phyloP scores from a whole-genome alignment of 139 green algal genomes.

The Bryopsis sp. region DNA sequence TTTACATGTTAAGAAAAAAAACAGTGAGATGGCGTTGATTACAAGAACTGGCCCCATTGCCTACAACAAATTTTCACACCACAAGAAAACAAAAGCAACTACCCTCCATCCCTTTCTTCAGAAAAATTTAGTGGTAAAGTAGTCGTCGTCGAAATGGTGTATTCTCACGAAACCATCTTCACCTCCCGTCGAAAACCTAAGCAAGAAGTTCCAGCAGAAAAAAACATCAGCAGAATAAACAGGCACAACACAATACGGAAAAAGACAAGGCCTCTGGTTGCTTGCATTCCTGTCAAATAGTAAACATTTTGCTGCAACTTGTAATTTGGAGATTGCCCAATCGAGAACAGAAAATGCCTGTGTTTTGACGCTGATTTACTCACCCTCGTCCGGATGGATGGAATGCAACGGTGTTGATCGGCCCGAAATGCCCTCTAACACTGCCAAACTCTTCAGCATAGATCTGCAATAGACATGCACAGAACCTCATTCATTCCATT shows the following conservation, averaged over 20 bases:
- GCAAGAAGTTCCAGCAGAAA: background rate
- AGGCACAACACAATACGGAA: no score
- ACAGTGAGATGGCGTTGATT: no score
- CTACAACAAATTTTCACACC: no score
- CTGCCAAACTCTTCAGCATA: constrained; percentile 93
- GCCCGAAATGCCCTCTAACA: constrained; percentile 95
- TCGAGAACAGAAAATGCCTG: constrained; percentile 19
- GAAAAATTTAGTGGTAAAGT: constrained; percentile 47
- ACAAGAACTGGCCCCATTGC: no score
- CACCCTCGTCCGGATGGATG: constrained; percentile 73
- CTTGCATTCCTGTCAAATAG: background rate
- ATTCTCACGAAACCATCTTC: constrained; percentile 97
- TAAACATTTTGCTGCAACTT: background rate
- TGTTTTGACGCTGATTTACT: constrained; percentile 14
- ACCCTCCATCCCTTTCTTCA: no score
- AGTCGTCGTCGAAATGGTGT: constrained; percentile 89
- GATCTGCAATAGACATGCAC: constrained; percentile 55
- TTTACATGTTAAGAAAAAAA: no score
- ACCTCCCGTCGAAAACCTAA: constrained; percentile 49
- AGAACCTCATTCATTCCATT: no score
- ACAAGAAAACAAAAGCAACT: no score
- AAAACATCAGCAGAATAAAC: background rate
- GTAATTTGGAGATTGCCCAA: no score
- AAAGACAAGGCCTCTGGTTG: background rate
- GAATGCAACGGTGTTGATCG: constrained; percentile 93